A percentile compares a stretch with the other conserved stretches of the same genome.
Evolutionary conservation across 1,284 basidiomycete species (phyloP).

Genomic region (Ganoderma sinense): DNA sequence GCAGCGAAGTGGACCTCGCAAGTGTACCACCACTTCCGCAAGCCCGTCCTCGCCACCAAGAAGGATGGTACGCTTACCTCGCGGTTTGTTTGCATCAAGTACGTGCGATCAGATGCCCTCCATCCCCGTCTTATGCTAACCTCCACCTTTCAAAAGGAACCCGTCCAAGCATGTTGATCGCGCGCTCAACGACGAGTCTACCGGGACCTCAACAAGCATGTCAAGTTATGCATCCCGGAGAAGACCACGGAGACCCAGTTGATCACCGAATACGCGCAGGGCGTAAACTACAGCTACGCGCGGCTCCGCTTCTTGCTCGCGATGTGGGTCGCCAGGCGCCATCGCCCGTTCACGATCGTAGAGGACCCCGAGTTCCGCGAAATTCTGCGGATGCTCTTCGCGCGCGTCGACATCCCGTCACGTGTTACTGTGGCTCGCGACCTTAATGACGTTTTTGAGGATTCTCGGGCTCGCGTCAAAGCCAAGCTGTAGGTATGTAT

Average conservation of each 20-base stretch:
- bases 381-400: conserved; percentile 25
- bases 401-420: conserved; percentile 22
- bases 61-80: not conserved
- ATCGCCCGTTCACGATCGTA: conserved; percentile 30
- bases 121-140: no score
- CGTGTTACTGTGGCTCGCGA: conserved; percentile 25
- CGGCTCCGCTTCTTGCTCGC: not conserved
- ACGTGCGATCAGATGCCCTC: no score
- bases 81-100: not conserved
- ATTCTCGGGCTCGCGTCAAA: conserved; percentile 10
- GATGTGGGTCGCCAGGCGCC: conserved; percentile 6
- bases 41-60: not conserved
- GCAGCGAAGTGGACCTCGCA: not conserved
- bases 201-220: conserved; percentile 1
- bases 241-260: not conserved
- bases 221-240: not conserved
- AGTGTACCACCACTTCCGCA: not conserved
- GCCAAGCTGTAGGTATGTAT: conserved; percentile 18
- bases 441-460: conserved; percentile 24
- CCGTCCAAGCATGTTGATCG: not conserved
- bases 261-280: not conserved
- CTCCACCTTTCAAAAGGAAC: not conserved
- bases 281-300: not conserved
- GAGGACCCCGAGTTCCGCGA: conserved; percentile 24
- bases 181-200: not conserved